These are phyloP conservation scores for Albizia julibrissin DNA, from an alignment of 306 rosid genomes.

Conservation along the genomic window DNA sequence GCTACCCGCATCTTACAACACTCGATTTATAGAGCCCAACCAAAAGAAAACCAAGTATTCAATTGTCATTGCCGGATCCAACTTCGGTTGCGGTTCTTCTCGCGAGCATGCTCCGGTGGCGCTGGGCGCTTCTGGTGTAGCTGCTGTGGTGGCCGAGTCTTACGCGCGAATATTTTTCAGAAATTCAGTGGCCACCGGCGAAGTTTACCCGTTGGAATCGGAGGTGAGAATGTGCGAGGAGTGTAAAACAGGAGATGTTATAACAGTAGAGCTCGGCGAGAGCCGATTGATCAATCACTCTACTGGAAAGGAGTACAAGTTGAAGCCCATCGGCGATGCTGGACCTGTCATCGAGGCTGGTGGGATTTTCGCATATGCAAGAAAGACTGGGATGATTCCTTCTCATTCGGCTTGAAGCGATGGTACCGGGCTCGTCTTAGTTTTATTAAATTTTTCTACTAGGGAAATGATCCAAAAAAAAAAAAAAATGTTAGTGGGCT, in stretches of 20 bases:
- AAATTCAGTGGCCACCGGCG: conserved; percentile 91
- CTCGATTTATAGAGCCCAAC: conserved; percentile 67
- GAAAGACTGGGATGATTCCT: conserved; percentile 91
- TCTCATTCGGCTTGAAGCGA: conserved; percentile 36
- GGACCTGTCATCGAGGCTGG: conserved; percentile 93
- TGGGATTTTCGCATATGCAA: conserved; percentile 90
- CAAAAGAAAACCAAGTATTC: conserved; percentile 69
- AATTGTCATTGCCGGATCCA: conserved; percentile 73
- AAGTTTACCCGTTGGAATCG: conserved; percentile 47
- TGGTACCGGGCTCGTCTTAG: conserved; percentile 11
- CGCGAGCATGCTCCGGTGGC: conserved; percentile 99
- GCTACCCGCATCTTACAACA: conserved; percentile 65
- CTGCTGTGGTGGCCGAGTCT: conserved; percentile 87
- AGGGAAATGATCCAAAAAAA: too few relatives aligned
- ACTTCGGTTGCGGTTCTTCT: conserved; percentile 97
- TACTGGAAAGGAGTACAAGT: conserved; percentile 74
- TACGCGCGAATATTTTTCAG: conserved; percentile 90
- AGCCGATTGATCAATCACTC: conserved; percentile 79
- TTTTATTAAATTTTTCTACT: background rate
- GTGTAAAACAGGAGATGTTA: conserved; percentile 75
- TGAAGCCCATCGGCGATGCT: conserved; percentile 94
- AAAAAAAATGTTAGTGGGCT: background rate
- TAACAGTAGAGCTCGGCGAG: conserved; percentile 77
- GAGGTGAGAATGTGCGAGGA: conserved; percentile 44
- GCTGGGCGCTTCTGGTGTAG: conserved; percentile 77